Evolutionary conservation across 148 eudicot species (phyloP).

Genomic region (Rhododendron ferrugineum): DNA sequence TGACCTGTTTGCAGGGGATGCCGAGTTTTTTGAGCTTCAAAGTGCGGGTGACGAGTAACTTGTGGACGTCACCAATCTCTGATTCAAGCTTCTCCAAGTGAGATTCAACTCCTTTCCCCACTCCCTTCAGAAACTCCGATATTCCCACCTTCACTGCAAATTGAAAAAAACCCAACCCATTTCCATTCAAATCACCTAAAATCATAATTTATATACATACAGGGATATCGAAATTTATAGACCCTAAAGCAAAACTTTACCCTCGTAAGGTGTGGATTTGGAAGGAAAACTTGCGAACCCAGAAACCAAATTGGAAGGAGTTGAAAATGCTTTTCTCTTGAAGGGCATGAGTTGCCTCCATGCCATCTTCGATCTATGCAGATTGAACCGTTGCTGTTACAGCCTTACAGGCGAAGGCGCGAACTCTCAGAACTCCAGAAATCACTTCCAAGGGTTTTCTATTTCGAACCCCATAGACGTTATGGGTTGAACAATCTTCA

Average conservation of each 20-base stretch:
- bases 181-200: too few species aligned
- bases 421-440: not conserved
- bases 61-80: slow-evolving; percentile 71
- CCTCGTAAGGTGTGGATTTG: slow-evolving; percentile 5
- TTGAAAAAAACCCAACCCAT: too few species aligned
- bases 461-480: not conserved
- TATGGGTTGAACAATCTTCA: too few species aligned
- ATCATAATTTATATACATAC: too few species aligned
- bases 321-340: not conserved
- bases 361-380: slow-evolving; percentile 18
- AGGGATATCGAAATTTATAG: too few species aligned
- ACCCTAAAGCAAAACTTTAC: not conserved
- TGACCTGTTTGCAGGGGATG: slow-evolving; percentile 74
- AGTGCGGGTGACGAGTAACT: slow-evolving; percentile 64
- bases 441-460: not conserved
- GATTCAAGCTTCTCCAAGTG: slow-evolving; percentile 64
- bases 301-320: slow-evolving; percentile 15
- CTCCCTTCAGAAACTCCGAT: slow-evolving; percentile 72
- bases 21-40: slow-evolving; percentile 75
- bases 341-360: slow-evolving; percentile 21
- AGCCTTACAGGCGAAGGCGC: not conserved
- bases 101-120: slow-evolving; percentile 63
- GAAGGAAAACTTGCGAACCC: slow-evolving; percentile 29
- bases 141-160: slow-evolving; percentile 67
- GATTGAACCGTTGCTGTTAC: not conserved